Conservation (phyloP, 768 basidiomycete genomes). For the Boletus rubroflammeus region DNA sequence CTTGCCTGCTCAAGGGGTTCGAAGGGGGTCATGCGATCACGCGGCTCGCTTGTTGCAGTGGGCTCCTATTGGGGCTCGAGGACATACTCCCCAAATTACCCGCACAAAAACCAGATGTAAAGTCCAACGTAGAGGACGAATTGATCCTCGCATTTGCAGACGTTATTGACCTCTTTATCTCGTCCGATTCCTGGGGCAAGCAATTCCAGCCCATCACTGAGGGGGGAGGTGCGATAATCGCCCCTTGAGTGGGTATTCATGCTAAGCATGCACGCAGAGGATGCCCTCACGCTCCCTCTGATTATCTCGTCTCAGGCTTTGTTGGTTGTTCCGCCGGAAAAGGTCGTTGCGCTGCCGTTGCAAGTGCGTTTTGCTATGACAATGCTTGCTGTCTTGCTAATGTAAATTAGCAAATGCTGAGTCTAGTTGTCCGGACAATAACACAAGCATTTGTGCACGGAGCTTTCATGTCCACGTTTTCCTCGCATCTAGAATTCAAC, state of each 20-base stretch:
- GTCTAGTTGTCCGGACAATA: constrained; percentile 44
- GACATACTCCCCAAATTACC: constrained; percentile 41
- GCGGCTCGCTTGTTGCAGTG: constrained; percentile 58
- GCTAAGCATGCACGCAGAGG: constrained; percentile 30
- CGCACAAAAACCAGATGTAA: constrained; percentile 30
- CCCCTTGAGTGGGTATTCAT: background rate
- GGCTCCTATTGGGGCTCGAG: constrained; percentile 60
- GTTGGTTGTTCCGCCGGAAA: constrained; percentile 49
- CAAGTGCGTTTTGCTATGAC: constrained; percentile 34
- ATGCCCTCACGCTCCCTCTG: constrained; percentile 42
- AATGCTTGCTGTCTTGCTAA: constrained; percentile 16
- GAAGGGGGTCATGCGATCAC: constrained; percentile 64
- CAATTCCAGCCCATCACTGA: constrained; percentile 60
- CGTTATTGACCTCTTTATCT: constrained; percentile 58
- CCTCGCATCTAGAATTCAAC: constrained; percentile 31
- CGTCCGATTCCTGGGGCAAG: constrained; percentile 54
- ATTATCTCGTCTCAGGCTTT: constrained; percentile 61
- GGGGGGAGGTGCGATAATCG: constrained; percentile 34
- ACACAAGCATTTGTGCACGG: constrained; percentile 55
- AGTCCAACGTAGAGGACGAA: constrained; percentile 57
- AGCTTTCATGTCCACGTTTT: constrained; percentile 46
- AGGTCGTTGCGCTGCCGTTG: constrained; percentile 60
- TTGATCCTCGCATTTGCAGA: constrained; percentile 69
- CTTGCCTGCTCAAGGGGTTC: constrained; percentile 51
- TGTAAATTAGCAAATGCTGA: constrained; percentile 23